Evolutionary conservation across 2,329 filamentous ascomycete species (phyloP).

Genomic region (Curvularia sp.): DNA sequence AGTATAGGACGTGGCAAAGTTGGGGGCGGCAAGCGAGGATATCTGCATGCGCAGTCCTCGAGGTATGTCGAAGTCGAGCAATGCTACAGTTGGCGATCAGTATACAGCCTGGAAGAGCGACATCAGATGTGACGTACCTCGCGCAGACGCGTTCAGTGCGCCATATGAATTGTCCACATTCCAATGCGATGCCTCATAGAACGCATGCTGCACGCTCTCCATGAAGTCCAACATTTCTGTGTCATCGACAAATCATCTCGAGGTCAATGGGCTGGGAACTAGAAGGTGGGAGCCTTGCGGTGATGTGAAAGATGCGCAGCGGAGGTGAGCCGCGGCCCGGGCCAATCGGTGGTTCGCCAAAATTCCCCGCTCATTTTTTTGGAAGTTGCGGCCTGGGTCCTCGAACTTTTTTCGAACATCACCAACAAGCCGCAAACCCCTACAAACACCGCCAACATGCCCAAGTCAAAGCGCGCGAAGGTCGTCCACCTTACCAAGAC

Average conservation of each 20-base stretch:
- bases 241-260: conserved; percentile 35
- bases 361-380: conserved; percentile 42
- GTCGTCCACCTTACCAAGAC: conserved; percentile 91
- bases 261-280: conserved; percentile 7
- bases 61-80: conserved; percentile 88
- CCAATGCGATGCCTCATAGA: conserved; percentile 86
- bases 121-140: conserved; percentile 62
- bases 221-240: conserved; percentile 89
- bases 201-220: conserved; percentile 93
- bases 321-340: conserved; percentile 36
- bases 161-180: conserved; percentile 92
- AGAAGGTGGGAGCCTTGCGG: conserved; percentile 12
- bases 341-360: conserved; percentile 41
- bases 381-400: conserved; percentile 23
- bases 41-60: conserved; percentile 83
- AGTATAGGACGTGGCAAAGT: conserved; percentile 94
- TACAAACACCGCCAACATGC: conserved; percentile 67
- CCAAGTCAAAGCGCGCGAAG: conserved; percentile 92
- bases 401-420: conserved; percentile 35
- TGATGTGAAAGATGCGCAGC: conserved; percentile 13
- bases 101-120: conserved; percentile 11
- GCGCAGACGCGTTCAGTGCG: conserved; percentile 80
- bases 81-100: conserved; percentile 59
- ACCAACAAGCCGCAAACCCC: conserved; percentile 20
- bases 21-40: conserved; percentile 87